A percentile compares a stretch with the other conserved stretches of the same genome.
These are phyloP conservation scores for Coleophoma crateriformis DNA, from an alignment of 2,329 filamentous ascomycete genomes.

Conservation along the genomic window DNA sequence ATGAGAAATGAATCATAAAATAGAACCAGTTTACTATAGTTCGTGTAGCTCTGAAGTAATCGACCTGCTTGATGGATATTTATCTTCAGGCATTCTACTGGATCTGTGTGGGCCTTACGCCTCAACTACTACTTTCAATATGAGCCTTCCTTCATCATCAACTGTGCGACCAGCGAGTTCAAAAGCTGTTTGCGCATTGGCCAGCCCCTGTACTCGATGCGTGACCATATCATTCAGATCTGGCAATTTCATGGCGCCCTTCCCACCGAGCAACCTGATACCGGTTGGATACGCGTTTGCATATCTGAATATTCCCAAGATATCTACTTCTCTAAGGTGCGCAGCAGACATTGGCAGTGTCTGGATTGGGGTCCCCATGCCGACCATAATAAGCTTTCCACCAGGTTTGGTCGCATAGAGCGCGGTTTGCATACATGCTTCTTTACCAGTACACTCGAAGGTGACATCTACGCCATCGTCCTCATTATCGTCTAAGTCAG, in stretches of 20 bases:
- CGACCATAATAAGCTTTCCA: conserved; percentile 70
- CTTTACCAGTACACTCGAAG: conserved; percentile 75
- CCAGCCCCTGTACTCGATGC: conserved; percentile 62
- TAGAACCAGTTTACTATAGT: background rate
- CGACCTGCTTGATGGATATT: too few relatives aligned
- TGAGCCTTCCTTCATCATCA: conserved; percentile 62
- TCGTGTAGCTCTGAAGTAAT: background rate
- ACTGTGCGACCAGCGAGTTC: conserved; percentile 64
- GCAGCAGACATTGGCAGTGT: conserved; percentile 69
- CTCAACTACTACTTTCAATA: conserved; percentile 67
- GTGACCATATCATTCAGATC: conserved; percentile 68
- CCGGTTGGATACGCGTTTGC: conserved; percentile 70
- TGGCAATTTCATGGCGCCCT: conserved; percentile 42
- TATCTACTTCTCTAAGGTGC: conserved; percentile 69
- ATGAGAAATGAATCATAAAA: conserved; percentile 1
- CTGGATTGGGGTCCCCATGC: conserved; percentile 74
- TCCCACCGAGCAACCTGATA: conserved; percentile 53
- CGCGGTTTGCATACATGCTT: conserved; percentile 68
- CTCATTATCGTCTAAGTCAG: conserved; percentile 39
- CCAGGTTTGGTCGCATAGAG: conserved; percentile 67
- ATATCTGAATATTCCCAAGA: conserved; percentile 74
- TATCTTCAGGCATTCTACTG: too few relatives aligned
- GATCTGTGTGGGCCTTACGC: conserved; percentile 26
- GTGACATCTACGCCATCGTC: conserved; percentile 63
- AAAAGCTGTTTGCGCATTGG: conserved; percentile 57